These are phyloP conservation scores for Solanum bulbocastanum DNA, from an alignment of 257 asterid species.

Conservation along the genomic window DNA sequence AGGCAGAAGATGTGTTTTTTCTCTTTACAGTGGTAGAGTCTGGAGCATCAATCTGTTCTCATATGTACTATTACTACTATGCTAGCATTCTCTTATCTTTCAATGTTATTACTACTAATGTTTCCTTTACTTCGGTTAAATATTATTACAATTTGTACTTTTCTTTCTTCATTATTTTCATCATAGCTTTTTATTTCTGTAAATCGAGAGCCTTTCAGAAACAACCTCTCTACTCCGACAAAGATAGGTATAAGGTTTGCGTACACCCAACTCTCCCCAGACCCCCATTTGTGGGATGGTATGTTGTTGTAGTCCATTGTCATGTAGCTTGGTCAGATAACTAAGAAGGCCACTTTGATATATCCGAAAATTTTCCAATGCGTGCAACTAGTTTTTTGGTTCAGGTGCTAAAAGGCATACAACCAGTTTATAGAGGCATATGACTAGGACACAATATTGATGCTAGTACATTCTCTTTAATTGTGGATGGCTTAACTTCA, in stretches of 20 bases:
- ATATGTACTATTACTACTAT: not conserved
- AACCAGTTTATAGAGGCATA: not conserved
- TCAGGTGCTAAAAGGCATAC: not conserved
- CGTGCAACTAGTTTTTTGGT: not conserved
- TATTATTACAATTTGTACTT: too few species aligned
- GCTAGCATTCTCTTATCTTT: too few species aligned
- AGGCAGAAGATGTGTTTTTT: not conserved
- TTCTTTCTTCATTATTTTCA: too few species aligned
- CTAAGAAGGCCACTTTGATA: not conserved
- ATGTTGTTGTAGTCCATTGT: not conserved
- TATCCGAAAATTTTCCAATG: not conserved
- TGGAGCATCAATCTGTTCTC: not conserved
- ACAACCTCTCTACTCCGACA: too few species aligned
- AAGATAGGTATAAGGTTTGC: slow-evolving; percentile 2
- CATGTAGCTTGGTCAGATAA: not conserved
- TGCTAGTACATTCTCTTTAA: not conserved
- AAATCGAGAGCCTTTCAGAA: too few species aligned
- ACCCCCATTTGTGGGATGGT: too few species aligned
- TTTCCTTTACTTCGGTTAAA: too few species aligned
- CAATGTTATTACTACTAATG: too few species aligned
- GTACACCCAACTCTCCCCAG: not conserved
- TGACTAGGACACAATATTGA: not conserved
- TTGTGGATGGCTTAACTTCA: not conserved
- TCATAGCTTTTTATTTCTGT: too few species aligned
- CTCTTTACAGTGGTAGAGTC: not conserved